Percentiles rank a stretch among this genome's conserved stretches.
These are phyloP conservation scores for Rhizophagus clarus DNA, from an alignment of 192 early-diverging fungal species.

Conservation along the genomic window DNA sequence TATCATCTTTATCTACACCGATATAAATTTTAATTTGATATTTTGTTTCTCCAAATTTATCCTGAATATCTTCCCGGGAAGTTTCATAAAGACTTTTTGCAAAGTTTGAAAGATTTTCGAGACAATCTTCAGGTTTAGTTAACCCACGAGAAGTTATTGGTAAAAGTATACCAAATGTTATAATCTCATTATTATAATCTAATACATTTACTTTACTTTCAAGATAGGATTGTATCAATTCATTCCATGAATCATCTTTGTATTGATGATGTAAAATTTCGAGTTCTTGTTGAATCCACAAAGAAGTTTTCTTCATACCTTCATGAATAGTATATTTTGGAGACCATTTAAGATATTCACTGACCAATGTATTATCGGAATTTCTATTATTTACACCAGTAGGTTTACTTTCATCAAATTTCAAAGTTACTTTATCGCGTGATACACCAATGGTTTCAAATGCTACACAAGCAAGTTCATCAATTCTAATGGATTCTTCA, in stretches of 20 bases:
- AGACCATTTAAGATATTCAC: not conserved
- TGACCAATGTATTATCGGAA: not conserved
- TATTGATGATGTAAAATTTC: not conserved
- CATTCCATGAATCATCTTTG: not conserved
- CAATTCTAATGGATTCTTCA: not conserved
- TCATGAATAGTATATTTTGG: not conserved
- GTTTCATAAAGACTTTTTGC: not conserved
- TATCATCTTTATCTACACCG: not conserved
- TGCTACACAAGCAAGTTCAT: not conserved
- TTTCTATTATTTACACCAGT: not conserved
- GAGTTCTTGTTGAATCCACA: not conserved
- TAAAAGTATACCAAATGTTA: not conserved
- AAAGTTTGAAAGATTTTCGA: not conserved
- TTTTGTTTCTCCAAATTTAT: not conserved
- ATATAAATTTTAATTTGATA: not conserved
- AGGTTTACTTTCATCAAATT: not conserved
- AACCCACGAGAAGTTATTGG: conserved; percentile 1
- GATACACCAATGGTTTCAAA: not conserved
- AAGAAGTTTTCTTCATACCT: not conserved
- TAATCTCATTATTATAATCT: not conserved
- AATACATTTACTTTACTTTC: not conserved
- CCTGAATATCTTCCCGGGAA: not conserved
- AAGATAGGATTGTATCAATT: not conserved
- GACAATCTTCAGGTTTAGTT: not conserved
- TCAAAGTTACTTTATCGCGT: not conserved